Percentiles rank a stretch among this genome's conserved stretches.
phyloP scores from a whole-genome alignment of 2,329 filamentous ascomycete genomes.

The Teratosphaeria gauchensis region DNA sequence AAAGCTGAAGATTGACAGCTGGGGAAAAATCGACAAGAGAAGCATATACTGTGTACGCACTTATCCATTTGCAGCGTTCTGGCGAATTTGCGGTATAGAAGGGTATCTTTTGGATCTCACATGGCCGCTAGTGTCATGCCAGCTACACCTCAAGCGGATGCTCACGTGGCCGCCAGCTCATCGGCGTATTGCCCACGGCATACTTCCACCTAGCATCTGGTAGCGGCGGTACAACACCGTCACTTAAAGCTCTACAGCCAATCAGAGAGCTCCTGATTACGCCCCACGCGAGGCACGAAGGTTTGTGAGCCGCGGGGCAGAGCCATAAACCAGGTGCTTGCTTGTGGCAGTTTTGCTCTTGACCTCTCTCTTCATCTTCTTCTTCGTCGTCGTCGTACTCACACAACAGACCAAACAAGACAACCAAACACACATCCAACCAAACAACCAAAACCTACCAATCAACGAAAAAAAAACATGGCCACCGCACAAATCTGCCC shows the following conservation, averaged over 20 bases:
- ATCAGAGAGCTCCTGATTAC: background rate
- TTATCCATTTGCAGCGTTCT: background rate
- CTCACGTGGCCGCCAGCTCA: background rate
- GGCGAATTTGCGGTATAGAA: background rate
- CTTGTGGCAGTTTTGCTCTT: background rate
- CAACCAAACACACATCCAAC: no score
- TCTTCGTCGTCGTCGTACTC: background rate
- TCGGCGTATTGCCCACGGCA: background rate
- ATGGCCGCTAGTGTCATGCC: background rate
- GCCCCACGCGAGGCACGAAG: background rate
- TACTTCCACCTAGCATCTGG: background rate
- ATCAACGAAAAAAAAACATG: slow-evolving; percentile 1
- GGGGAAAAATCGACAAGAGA: background rate
- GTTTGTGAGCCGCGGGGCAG: background rate
- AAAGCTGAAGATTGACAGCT: background rate
- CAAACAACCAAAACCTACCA: background rate
- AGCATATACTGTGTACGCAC: background rate
- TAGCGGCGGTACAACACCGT: background rate
- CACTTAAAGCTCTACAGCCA: background rate
- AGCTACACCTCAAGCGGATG: background rate
- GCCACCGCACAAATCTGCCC: slow-evolving; percentile 21
- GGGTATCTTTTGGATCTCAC: background rate
- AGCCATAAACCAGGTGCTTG: background rate
- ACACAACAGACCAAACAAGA: no score
- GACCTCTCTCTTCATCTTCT: background rate